phyloP scores from a whole-genome alignment of 139 green algal species.

The Micromonas commoda region DNA sequence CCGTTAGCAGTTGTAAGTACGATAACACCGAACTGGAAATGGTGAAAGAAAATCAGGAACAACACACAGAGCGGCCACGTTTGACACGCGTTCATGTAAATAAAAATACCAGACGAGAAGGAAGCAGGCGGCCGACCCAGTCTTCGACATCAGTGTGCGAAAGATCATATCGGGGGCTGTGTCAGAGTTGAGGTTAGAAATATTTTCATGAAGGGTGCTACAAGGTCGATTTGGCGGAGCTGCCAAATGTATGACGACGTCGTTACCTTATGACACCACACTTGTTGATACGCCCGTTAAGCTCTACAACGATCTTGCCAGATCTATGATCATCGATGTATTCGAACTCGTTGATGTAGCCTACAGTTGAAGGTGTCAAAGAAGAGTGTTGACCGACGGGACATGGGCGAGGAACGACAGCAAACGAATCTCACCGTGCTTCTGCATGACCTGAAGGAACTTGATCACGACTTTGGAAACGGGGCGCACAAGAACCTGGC shows the following conservation, averaged over 20 bases:
- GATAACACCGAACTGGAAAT: constrained; percentile 89
- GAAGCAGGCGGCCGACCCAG: constrained; percentile 91
- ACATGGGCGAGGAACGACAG: background rate
- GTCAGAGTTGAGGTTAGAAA: background rate
- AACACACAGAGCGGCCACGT: too few relatives aligned
- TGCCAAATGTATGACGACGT: background rate
- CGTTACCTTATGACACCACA: constrained; percentile 83
- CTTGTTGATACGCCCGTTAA: constrained; percentile 99
- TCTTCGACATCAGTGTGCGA: constrained; percentile 67
- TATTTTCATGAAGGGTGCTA: too few relatives aligned
- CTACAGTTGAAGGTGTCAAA: constrained; percentile 44
- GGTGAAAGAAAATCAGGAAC: too few relatives aligned
- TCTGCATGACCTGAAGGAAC: constrained; percentile 96
- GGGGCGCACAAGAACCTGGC: constrained; percentile 87
- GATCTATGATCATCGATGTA: constrained; percentile 94
- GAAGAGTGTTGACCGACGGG: background rate
- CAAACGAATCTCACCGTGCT: constrained; percentile 55
- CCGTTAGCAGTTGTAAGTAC: constrained; percentile 92
- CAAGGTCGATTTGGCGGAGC: too few relatives aligned
- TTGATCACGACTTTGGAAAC: constrained; percentile 99
- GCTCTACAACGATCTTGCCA: constrained; percentile 99
- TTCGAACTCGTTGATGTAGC: constrained; percentile 99
- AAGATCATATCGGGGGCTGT: constrained; percentile 85
- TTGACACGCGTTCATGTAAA: too few relatives aligned
- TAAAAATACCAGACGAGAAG: constrained; percentile 74